phyloP scores from a whole-genome alignment of 306 rosid species.

The Quercus alba region DNA sequence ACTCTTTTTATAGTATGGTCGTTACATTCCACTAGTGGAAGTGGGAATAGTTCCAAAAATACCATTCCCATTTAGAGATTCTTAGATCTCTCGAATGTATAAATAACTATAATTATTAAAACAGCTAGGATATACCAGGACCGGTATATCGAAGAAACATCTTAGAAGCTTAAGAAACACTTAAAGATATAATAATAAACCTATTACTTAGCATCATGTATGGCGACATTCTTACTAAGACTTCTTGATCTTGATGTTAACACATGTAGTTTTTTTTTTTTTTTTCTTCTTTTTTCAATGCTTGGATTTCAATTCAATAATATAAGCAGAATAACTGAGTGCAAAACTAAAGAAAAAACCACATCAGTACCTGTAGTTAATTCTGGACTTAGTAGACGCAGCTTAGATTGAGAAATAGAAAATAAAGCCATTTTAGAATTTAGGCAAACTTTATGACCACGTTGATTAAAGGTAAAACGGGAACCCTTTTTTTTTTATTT shows the following conservation, averaged over 20 bases:
- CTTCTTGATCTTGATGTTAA: background rate
- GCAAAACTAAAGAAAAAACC: no score
- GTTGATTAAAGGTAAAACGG: no score
- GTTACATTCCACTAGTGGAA: background rate
- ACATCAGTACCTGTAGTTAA: background rate
- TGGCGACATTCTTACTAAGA: background rate
- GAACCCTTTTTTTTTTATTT: no score
- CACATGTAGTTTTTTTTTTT: background rate
- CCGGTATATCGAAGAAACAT: background rate
- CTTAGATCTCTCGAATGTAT: background rate
- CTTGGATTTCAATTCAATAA: no score
- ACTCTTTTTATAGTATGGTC: no score
- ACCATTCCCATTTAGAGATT: background rate
- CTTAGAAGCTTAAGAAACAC: background rate
- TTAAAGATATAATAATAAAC: background rate
- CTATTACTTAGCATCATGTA: background rate
- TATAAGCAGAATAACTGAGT: no score
- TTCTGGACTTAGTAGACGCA: background rate
- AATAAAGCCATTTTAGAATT: background rate
- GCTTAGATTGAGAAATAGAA: background rate
- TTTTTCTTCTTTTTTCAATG: no score
- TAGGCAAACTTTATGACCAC: background rate
- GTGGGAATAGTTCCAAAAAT: background rate
- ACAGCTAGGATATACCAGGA: no score
- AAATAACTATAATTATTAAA: no score